phyloP scores from a whole-genome alignment of 225 moss, liverwort and hornwort species.

The Marchantia polymorpha region DNA sequence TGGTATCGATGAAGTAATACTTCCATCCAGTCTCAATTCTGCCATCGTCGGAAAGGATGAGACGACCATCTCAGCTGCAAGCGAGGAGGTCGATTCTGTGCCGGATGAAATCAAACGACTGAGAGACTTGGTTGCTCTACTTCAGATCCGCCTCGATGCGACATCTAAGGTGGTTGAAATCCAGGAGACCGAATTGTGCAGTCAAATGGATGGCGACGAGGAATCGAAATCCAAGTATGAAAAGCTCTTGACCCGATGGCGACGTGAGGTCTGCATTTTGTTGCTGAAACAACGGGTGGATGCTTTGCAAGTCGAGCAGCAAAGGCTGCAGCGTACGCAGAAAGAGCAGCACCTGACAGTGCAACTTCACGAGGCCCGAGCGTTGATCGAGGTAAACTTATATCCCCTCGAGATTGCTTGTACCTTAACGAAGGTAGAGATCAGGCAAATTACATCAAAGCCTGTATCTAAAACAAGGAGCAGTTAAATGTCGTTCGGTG shows the following conservation, averaged over 20 bases:
- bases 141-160: constrained; percentile 36
- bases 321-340: constrained; percentile 30
- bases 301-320: constrained; percentile 41
- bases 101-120: constrained; percentile 27
- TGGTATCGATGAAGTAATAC: background rate
- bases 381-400: constrained; percentile 38
- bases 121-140: constrained; percentile 30
- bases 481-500: too few species aligned
- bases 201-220: constrained; percentile 25
- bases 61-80: background rate
- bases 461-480: too few species aligned
- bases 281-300: constrained; percentile 42
- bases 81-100: background rate
- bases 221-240: constrained; percentile 22
- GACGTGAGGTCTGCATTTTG: constrained; percentile 39
- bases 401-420: too few species aligned
- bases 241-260: constrained; percentile 39
- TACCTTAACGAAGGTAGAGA: too few species aligned
- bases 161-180: constrained; percentile 30
- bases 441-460: too few species aligned
- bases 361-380: constrained; percentile 44
- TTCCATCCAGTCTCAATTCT: background rate
- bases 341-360: constrained; percentile 41
- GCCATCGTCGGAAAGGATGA: background rate
- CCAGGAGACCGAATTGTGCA: constrained; percentile 41